phyloP scores from a whole-genome alignment of 2,329 filamentous ascomycete species.

The Diplodia seriata region DNA sequence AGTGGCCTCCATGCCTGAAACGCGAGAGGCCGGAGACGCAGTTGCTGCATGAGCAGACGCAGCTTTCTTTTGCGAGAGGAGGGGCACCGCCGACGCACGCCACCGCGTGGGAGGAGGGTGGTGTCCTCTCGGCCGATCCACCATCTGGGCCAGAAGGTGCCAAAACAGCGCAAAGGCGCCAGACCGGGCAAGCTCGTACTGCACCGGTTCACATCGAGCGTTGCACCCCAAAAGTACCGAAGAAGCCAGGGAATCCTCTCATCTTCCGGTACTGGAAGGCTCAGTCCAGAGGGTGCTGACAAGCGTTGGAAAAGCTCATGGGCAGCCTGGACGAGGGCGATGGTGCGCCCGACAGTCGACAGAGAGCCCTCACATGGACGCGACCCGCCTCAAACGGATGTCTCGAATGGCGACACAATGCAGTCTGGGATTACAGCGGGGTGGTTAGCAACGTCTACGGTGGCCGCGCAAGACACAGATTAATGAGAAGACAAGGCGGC shows the following conservation, averaged over 20 bases:
- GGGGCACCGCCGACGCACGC: not conserved
- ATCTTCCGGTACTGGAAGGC: not conserved
- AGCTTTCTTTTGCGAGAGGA: conserved; percentile 1
- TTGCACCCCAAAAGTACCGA: not conserved
- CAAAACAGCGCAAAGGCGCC: not conserved
- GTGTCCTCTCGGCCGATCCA: conserved; percentile 4
- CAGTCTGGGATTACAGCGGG: not conserved
- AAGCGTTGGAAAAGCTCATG: not conserved
- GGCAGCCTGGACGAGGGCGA: not conserved
- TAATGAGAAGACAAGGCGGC: not conserved
- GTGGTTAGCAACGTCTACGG: not conserved
- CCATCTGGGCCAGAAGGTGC: not conserved
- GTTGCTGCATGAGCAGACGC: conserved; percentile 18
- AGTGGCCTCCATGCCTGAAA: not conserved
- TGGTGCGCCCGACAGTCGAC: not conserved
- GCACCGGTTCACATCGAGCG: not conserved
- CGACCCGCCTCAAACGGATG: not conserved
- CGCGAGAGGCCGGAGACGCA: conserved; percentile 7
- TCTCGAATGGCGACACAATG: not conserved
- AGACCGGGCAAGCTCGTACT: not conserved
- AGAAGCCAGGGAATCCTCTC: too few species aligned
- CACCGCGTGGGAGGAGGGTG: conserved; percentile 17
- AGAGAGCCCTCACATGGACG: not conserved
- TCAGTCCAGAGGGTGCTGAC: not conserved
- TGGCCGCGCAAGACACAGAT: not conserved